phyloP scores from a whole-genome alignment of 768 basidiomycete genomes.

The Mycena capillaripes region DNA sequence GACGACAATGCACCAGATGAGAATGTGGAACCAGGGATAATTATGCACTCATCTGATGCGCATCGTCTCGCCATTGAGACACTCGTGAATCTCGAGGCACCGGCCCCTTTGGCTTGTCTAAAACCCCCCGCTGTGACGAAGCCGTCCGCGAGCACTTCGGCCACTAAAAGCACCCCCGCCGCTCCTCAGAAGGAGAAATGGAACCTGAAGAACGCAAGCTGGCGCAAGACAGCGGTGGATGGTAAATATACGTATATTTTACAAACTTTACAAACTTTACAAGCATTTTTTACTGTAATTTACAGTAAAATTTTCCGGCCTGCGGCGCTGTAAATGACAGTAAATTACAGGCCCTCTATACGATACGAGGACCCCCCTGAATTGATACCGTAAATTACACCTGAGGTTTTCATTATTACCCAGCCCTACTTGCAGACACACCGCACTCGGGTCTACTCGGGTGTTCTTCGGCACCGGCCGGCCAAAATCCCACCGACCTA shows the following conservation, averaged over 20 bases:
- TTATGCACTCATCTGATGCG: background rate
- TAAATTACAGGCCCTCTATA: constrained; percentile 5
- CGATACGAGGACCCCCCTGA: background rate
- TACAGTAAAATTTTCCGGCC: constrained; percentile 2
- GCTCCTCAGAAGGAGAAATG: background rate
- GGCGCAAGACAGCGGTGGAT: background rate
- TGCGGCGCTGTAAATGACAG: constrained; percentile 6
- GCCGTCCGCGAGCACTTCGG: background rate
- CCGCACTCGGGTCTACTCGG: too few relatives aligned
- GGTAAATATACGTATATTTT: constrained; percentile 8
- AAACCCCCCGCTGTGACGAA: background rate
- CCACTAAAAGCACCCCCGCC: background rate
- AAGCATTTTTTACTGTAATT: background rate
- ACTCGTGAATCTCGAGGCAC: background rate
- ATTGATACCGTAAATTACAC: constrained; percentile 4
- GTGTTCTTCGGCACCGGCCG: too few relatives aligned
- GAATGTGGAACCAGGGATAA: background rate
- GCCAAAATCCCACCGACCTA: too few relatives aligned
- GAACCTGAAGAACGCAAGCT: background rate
- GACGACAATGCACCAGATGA: background rate
- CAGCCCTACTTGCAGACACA: constrained; percentile 14
- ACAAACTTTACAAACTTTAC: constrained; percentile 5
- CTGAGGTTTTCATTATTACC: background rate
- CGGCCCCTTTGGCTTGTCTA: background rate
- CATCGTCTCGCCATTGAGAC: background rate